phyloP scores from a whole-genome alignment of 257 asterid genomes.

The Ilex aquifolium region DNA sequence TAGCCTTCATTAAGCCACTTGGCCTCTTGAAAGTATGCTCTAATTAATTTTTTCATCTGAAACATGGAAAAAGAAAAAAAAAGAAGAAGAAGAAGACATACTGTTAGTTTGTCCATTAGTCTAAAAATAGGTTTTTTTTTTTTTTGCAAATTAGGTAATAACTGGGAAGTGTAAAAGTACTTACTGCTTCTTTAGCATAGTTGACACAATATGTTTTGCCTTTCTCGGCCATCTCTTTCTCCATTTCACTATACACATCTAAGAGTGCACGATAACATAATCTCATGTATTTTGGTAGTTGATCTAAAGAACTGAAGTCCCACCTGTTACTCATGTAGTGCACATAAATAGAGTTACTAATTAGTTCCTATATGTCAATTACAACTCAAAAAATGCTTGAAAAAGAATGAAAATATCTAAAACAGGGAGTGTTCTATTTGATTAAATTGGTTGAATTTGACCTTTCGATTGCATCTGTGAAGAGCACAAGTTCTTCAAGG shows the following conservation, averaged over 20 bases:
- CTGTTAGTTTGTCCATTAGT: too few species aligned
- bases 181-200: slow-evolving; percentile 12
- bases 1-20: not conserved
- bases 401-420: not conserved
- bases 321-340: slow-evolving; percentile 23
- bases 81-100: too few species aligned
- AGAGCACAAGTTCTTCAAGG: slow-evolving; percentile 18
- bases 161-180: slow-evolving; percentile 3
- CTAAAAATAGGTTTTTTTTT: too few species aligned
- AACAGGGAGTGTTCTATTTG: not conserved
- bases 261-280: slow-evolving; percentile 5
- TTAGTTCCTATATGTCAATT: not conserved
- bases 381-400: too few species aligned
- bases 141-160: not conserved
- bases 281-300: slow-evolving; percentile 18
- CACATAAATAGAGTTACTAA: not conserved
- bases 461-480: slow-evolving; percentile 23
- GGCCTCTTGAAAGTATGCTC: slow-evolving; percentile 11
- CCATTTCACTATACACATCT: slow-evolving; percentile 13
- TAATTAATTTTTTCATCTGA: slow-evolving; percentile 22
- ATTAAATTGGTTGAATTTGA: not conserved
- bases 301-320: slow-evolving; percentile 8
- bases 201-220: not conserved
- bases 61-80: too few species aligned
- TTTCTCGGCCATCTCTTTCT: slow-evolving; percentile 10